These are phyloP conservation scores for Penicillium sp. DNA, from an alignment of 2,329 filamentous ascomycete genomes.

Conservation along the genomic window DNA sequence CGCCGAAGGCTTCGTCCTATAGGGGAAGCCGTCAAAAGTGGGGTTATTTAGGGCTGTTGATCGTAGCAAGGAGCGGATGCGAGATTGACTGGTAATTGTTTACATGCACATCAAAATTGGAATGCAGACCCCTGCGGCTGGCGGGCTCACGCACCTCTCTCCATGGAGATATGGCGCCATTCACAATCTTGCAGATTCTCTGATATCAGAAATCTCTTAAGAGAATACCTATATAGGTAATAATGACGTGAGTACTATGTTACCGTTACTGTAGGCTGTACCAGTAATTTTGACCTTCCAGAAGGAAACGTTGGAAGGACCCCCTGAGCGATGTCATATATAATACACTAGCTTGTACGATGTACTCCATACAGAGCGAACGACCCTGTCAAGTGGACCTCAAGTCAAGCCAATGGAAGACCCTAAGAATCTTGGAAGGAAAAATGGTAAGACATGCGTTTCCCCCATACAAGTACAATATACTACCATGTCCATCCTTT, in stretches of 20 bases:
- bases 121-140: background rate
- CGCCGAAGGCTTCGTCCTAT: constrained; percentile 3
- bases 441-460: constrained; percentile 12
- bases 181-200: background rate
- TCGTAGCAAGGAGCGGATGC: constrained; percentile 20
- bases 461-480: background rate
- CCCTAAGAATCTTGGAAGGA: constrained; percentile 20
- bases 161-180: background rate
- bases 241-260: background rate
- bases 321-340: background rate
- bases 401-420: constrained; percentile 22
- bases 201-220: background rate
- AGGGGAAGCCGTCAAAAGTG: constrained; percentile 14
- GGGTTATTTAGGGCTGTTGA: constrained; percentile 20
- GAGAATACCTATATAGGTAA: too few species aligned
- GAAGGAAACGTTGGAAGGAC: constrained; percentile 1
- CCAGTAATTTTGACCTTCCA: constrained; percentile 5
- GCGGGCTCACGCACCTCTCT: background rate
- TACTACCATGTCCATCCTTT: background rate
- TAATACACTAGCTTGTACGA: constrained; percentile 2
- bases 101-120: constrained; percentile 14
- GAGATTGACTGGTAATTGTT: constrained; percentile 19
- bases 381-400: constrained; percentile 18
- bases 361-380: constrained; percentile 5
- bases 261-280: background rate